Evolutionary conservation across 345 rosid species (phyloP).

Genomic region (Aurinia saxatilis): DNA sequence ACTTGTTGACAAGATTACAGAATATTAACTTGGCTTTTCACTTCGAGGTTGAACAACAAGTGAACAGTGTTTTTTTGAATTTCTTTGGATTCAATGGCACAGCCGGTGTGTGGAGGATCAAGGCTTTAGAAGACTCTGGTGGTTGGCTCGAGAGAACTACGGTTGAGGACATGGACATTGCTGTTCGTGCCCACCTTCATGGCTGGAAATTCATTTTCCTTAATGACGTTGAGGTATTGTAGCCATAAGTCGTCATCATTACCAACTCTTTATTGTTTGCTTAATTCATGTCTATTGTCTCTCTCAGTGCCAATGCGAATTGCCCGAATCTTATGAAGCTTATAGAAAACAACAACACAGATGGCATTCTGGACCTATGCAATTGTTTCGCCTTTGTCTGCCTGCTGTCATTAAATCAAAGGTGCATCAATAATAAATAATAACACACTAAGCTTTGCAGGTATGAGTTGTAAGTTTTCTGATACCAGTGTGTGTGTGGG

Average conservation of each 20-base stretch:
- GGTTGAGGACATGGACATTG: conserved; percentile 97
- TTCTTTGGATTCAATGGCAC: conserved; percentile 97
- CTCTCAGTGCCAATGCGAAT: conserved; percentile 78
- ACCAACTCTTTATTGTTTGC: neutral
- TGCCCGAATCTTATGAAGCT: conserved; percentile 94
- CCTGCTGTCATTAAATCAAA: conserved; percentile 67
- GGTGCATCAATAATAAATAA: conserved; percentile 29
- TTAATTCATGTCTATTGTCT: neutral
- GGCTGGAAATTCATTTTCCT: conserved; percentile 93
- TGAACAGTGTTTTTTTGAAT: conserved; percentile 69
- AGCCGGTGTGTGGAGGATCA: conserved; percentile 95
- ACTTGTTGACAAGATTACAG: conserved; percentile 80
- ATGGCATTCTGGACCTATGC: conserved; percentile 99
- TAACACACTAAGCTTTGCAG: too few species aligned
- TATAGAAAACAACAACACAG: conserved; percentile 91
- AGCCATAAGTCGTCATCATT: neutral
- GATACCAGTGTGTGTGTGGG: neutral
- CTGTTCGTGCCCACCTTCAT: conserved; percentile 88
- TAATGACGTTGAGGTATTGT: conserved; percentile 76
- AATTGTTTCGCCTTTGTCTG: conserved; percentile 82
- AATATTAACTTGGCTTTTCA: conserved; percentile 82
- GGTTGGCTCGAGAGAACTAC: conserved; percentile 98
- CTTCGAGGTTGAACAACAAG: conserved; percentile 97
- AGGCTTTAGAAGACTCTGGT: conserved; percentile 89
- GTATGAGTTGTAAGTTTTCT: neutral